Conservation (phyloP, 495 filamentous ascomycete species). For the Talaromyces wortmannii region DNA sequence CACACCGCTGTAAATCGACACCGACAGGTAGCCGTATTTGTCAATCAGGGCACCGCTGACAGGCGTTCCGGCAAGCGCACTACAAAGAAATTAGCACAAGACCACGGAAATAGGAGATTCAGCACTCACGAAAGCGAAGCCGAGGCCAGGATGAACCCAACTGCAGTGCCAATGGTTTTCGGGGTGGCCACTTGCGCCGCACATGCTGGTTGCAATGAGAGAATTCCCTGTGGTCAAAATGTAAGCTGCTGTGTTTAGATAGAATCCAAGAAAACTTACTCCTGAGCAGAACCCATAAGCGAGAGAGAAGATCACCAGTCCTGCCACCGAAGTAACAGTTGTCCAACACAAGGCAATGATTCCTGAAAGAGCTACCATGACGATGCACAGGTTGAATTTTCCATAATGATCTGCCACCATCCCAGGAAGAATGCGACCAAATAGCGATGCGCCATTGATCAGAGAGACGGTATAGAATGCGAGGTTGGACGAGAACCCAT, state of each 20-base stretch:
- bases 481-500: conserved; percentile 27
- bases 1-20: conserved; percentile 26
- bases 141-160: conserved; percentile 25
- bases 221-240: conserved; percentile 19
- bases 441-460: conserved; percentile 38
- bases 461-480: conserved; percentile 39
- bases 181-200: conserved; percentile 26
- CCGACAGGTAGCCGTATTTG: conserved; percentile 25
- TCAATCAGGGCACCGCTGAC: conserved; percentile 26
- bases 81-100: conserved; percentile 6
- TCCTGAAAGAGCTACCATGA: conserved; percentile 46
- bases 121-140: conserved; percentile 26
- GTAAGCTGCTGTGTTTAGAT: neutral
- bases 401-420: conserved; percentile 63
- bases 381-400: conserved; percentile 62
- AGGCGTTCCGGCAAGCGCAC: conserved; percentile 28
- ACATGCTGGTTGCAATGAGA: conserved; percentile 35
- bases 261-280: conserved; percentile 13
- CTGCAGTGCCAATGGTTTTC: conserved; percentile 20
- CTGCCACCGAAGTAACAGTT: conserved; percentile 21
- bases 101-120: neutral
- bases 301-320: conserved; percentile 24
- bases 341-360: conserved; percentile 40
- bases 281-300: conserved; percentile 36
- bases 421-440: conserved; percentile 39